A percentile compares a stretch with the other conserved stretches of the same genome.
Conservation (phyloP, 2,329 filamentous ascomycete species). For the Alternaria infectoria region DNA sequence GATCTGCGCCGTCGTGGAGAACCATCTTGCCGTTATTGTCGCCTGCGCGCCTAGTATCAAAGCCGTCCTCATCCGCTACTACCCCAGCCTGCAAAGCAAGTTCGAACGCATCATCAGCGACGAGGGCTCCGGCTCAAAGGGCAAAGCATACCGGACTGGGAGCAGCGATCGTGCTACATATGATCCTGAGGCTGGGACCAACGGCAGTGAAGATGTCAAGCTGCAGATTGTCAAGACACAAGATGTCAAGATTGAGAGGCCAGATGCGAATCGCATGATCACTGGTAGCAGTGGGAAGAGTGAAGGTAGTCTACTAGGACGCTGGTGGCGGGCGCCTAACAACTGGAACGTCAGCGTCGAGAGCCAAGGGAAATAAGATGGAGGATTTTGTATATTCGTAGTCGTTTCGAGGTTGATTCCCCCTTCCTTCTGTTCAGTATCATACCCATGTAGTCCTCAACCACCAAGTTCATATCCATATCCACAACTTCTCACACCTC, state of each 20-base stretch:
- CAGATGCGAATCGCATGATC: neutral
- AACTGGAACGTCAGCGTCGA: constrained; percentile 12
- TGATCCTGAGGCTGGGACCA: neutral
- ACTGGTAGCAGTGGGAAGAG: constrained; percentile 7
- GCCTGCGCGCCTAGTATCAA: constrained; percentile 46
- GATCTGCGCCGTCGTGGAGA: constrained; percentile 46
- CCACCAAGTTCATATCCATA: neutral
- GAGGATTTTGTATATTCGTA: neutral
- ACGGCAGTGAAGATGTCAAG: neutral
- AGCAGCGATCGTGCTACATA: constrained; percentile 4
- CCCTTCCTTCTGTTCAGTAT: neutral
- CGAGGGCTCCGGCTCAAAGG: neutral
- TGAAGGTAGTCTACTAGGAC: neutral
- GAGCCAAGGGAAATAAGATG: neutral
- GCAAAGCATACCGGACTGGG: neutral
- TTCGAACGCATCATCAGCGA: constrained; percentile 21
- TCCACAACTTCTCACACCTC: neutral
- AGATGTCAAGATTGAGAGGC: constrained; percentile 4
- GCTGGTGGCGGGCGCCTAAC: constrained; percentile 21
- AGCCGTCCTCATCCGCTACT: constrained; percentile 30
- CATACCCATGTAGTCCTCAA: neutral
- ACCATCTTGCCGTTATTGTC: constrained; percentile 46
- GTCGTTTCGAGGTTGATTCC: neutral
- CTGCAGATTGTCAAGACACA: constrained; percentile 4
- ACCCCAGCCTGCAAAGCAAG: constrained; percentile 31